These are phyloP conservation scores for Cercospora canescens DNA, from an alignment of 2,329 filamentous ascomycete species.

Conservation along the genomic window DNA sequence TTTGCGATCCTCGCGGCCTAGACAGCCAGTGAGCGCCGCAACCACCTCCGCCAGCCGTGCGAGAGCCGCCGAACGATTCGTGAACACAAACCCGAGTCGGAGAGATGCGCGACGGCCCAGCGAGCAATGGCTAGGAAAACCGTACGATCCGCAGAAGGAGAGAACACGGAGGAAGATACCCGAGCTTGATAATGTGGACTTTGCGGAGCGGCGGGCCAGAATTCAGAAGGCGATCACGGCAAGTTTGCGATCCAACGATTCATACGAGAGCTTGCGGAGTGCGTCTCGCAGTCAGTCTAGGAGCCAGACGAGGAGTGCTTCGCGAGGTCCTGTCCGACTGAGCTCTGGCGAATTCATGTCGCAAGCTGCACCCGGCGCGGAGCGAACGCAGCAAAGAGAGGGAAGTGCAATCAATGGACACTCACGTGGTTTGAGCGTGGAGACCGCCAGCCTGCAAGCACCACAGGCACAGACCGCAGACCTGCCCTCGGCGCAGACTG, in stretches of 20 bases:
- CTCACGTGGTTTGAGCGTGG: conserved; percentile 26
- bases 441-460: conserved; percentile 25
- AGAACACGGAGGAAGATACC: conserved; percentile 48
- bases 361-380: conserved; percentile 38
- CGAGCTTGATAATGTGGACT: conserved; percentile 77
- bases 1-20: conserved; percentile 77
- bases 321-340: conserved; percentile 7
- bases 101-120: conserved; percentile 42
- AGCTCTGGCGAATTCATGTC: conserved; percentile 43
- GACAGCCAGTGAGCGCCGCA: conserved; percentile 75
- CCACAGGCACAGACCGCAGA: conserved; percentile 19
- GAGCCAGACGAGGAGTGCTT: conserved; percentile 18
- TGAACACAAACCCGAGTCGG: conserved; percentile 42
- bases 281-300: conserved; percentile 25
- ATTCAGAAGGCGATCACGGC: conserved; percentile 85
- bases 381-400: not conserved
- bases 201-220: conserved; percentile 75
- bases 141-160: conserved; percentile 72
- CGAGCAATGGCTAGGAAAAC: conserved; percentile 66
- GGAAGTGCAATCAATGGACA: not conserved
- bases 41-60: conserved; percentile 69
- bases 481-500: conserved; percentile 38
- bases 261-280: conserved; percentile 45
- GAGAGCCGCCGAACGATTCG: conserved; percentile 61
- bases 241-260: conserved; percentile 67